Evolutionary conservation across 345 rosid genomes (phyloP).

Genomic region (Noccaea bulbosa): DNA sequence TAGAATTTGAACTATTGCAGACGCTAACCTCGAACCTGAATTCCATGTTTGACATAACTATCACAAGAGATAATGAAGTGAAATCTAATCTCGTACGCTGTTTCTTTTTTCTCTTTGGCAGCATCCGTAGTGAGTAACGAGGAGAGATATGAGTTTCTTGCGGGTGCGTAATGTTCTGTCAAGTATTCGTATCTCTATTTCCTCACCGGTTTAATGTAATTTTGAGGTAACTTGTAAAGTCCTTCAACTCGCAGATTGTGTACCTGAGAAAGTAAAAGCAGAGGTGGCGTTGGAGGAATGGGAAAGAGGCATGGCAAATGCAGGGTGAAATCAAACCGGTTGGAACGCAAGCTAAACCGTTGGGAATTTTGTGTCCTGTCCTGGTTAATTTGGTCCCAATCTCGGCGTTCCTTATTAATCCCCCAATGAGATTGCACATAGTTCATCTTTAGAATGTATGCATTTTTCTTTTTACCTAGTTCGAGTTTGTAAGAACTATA

Average conservation of each 20-base stretch:
- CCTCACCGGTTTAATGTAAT: background rate
- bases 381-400: conserved; percentile 17
- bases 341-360: conserved; percentile 1
- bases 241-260: conserved; percentile 55
- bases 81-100: conserved; percentile 2
- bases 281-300: conserved; percentile 61
- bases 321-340: conserved; percentile 34
- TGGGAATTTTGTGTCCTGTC: background rate
- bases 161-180: conserved; percentile 49
- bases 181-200: background rate
- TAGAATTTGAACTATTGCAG: background rate
- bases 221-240: background rate
- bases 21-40: background rate
- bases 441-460: background rate
- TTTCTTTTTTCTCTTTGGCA: conserved; percentile 46
- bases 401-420: background rate
- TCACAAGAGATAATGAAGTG: background rate
- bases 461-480: background rate
- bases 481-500: conserved; percentile 9
- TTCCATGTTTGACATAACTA: background rate
- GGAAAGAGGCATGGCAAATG: conserved; percentile 41
- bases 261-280: conserved; percentile 75
- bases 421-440: conserved; percentile 26
- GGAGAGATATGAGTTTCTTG: conserved; percentile 77
- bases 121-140: conserved; percentile 64